Percentiles rank a stretch among this genome's conserved stretches.
Evolutionary conservation across 2,329 filamentous ascomycete species (phyloP).

Genomic region (Epichloe sibirici): DNA sequence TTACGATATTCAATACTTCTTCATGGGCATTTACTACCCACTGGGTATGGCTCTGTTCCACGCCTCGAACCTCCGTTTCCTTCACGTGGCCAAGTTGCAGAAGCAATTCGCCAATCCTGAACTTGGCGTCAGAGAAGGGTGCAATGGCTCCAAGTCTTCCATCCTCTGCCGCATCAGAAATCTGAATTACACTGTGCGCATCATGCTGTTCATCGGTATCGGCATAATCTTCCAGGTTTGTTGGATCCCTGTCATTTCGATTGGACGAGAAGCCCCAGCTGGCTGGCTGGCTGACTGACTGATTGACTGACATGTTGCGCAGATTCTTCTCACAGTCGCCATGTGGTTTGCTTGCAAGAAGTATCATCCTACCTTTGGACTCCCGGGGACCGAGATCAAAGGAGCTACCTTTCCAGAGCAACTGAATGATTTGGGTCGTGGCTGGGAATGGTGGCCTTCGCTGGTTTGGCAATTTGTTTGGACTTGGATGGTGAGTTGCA

Average conservation of each 20-base stretch:
- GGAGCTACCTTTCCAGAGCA: constrained; percentile 25
- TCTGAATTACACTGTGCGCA: not conserved
- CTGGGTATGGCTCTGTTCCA: constrained; percentile 56
- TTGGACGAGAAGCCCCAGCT: not conserved
- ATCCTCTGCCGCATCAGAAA: constrained; percentile 7
- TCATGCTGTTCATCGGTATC: not conserved
- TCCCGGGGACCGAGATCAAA: constrained; percentile 23
- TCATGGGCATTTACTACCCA: constrained; percentile 53
- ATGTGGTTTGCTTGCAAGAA: constrained; percentile 46
- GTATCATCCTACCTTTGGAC: constrained; percentile 41
- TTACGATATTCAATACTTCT: constrained; percentile 46
- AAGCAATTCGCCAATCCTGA: constrained; percentile 10
- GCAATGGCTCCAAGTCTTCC: not conserved
- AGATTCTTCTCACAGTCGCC: constrained; percentile 39
- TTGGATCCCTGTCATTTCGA: not conserved
- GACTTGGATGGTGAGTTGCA: constrained; percentile 27
- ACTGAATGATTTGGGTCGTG: constrained; percentile 28
- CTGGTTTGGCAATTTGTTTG: constrained; percentile 43
- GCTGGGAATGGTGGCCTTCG: constrained; percentile 48
- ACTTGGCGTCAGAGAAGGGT: constrained; percentile 10
- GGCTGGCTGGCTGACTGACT: not conserved
- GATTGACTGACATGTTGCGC: not conserved
- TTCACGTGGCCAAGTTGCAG: constrained; percentile 39
- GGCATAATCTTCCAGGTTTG: not conserved
- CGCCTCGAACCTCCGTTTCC: constrained; percentile 47